Base-by-base conservation (phyloP, 2,329 filamentous ascomycete genomes). In the Aspergillus arachidicola region DNA sequence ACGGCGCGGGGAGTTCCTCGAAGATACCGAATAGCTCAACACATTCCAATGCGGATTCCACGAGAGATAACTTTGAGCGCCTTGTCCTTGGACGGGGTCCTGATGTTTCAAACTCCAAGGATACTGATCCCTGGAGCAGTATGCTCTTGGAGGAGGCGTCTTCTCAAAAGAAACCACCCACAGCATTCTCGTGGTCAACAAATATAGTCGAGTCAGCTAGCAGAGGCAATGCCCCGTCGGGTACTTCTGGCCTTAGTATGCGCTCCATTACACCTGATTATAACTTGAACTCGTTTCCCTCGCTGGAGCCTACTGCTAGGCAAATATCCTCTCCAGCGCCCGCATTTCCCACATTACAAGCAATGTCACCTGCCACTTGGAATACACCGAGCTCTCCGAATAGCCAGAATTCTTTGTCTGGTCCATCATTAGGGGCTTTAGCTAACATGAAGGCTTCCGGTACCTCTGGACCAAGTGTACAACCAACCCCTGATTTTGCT, bases 61-160 rank as follows among this genome's bases (percentile, higher is more conserved):
- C 71, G 30, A 84, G 91, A 56, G 86, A 91, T 63, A 93, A 96
- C 73, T 99, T 98, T 72, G 94, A 97, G 75, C 87, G 87, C 2
- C 87, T 99, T 2, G 94, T 99, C 58, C 93, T 96, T 72, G 94
- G 94, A 10, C 87, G 86, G 61, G 81, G 64, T 9, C 19, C 67
- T 6, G 65, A 83, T 54, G 78, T 73, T 32, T 77, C 73, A n/a
- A 73, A 69, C 60, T 69, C 66, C 57, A 73, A 72, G 30, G 74
- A 75, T 59, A 72, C 66, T 16, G 72, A 75, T 60, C 65, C 72
- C 19, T 79, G 75, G 76, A 72, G 71, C 57, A 69, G 63, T 16
- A 68, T 74, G 69, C 75, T 69, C 65, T 71, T 71, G 64, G 74
- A 71, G 67, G 69, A 72, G 57, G 61, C 62, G 50, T 67, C 69